These are phyloP conservation scores for Acanthamoeba lenticulata DNA, from an alignment of 208 protist species.

Conservation along the genomic window DNA sequence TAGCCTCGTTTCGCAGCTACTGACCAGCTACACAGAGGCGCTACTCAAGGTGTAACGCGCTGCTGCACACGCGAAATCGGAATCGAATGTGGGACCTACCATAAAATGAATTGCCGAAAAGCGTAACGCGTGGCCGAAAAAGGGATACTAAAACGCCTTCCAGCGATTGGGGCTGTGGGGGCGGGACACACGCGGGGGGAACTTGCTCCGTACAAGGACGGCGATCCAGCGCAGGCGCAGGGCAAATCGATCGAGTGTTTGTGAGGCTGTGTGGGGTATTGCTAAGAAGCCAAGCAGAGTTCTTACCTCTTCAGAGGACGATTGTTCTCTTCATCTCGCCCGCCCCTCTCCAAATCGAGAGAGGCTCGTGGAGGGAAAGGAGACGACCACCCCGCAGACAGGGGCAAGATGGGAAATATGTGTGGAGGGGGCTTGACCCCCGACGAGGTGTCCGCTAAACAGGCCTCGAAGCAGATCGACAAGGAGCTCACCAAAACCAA, in stretches of 20 bases:
- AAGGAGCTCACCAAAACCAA: slow-evolving; percentile 56
- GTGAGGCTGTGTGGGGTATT: too few species aligned
- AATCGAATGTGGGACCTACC: neutral
- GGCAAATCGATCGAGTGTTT: too few species aligned
- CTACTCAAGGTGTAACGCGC: neutral
- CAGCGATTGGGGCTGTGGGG: too few species aligned
- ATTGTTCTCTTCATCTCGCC: too few species aligned
- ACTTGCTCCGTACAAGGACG: too few species aligned
- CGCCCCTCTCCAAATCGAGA: neutral
- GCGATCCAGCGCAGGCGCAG: too few species aligned
- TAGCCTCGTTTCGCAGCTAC: slow-evolving; percentile 5
- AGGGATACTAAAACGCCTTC: too few species aligned
- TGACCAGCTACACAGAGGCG: slow-evolving; percentile 25
- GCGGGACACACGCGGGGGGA: too few species aligned
- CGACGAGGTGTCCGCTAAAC: neutral
- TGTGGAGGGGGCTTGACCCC: neutral
- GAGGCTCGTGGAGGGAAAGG: neutral
- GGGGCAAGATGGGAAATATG: neutral
- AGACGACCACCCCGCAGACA: neutral
- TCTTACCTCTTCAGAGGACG: too few species aligned
- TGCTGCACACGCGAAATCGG: too few species aligned
- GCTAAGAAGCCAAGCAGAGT: too few species aligned
- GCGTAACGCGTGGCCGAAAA: too few species aligned
- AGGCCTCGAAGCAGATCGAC: slow-evolving; percentile 66
- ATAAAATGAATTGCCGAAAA: neutral